phyloP scores from a whole-genome alignment of 2,329 filamentous ascomycete genomes.

The Sporothrix sp. region DNA sequence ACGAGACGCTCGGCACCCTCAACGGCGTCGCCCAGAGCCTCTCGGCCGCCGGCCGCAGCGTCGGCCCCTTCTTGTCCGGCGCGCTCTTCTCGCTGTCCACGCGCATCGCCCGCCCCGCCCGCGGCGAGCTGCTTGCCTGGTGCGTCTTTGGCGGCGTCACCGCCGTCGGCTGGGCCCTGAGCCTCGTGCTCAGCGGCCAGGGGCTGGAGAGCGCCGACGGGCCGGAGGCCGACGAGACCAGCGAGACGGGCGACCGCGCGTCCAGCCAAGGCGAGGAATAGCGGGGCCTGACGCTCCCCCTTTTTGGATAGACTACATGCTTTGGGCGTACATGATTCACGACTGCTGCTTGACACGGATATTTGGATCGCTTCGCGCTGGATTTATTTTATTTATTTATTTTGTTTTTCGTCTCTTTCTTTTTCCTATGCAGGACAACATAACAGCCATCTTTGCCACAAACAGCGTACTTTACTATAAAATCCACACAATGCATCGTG shows the following conservation, averaged over 20 bases:
- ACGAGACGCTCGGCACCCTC: constrained; percentile 75
- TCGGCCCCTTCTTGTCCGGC: constrained; percentile 82
- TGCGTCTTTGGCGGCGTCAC: constrained; percentile 78
- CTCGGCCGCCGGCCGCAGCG: constrained; percentile 77
- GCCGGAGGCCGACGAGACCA: constrained; percentile 29
- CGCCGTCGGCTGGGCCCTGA: constrained; percentile 69
- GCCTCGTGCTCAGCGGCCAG: constrained; percentile 62
- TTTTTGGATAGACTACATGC: background rate
- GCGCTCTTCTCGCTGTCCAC: constrained; percentile 74
- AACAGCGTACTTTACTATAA: no score
- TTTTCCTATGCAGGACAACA: no score
- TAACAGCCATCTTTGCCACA: no score
- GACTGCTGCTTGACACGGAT: no score
- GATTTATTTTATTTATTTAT: no score
- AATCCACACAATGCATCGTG: no score
- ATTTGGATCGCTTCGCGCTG: no score
- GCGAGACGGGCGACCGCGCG: constrained; percentile 24
- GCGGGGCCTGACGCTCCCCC: background rate
- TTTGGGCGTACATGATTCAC: no score
- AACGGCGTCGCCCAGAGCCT: constrained; percentile 93
- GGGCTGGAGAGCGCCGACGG: constrained; percentile 52
- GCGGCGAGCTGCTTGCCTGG: constrained; percentile 74
- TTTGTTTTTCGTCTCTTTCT: no score
- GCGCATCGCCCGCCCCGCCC: constrained; percentile 54
- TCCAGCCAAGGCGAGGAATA: constrained; percentile 27